Base-by-base conservation (phyloP, 83 land plant species). In the Isoetes engelmannii region DNA sequence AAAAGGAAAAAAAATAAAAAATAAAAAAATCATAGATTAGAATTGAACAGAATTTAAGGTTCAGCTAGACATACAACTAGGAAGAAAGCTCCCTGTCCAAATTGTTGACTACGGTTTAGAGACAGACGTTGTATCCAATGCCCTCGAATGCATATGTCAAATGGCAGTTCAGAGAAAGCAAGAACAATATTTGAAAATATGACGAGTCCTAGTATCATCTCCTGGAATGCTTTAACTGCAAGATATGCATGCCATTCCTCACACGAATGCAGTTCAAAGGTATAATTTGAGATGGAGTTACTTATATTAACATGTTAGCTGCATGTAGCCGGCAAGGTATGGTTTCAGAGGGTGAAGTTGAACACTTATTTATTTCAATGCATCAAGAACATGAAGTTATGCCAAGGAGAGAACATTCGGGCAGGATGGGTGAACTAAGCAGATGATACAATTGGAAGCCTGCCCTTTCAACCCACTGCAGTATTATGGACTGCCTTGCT, bases 211-310 rank as follows among this genome's bases (percentile, higher is more conserved):
- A 62, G 44, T 62, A 46, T 62, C 7, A 46, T 62, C 5, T 62
- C 65, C 5, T 62, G 65, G 65, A 62, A 44, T 4, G 44, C 65
- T 10, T 42, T 62, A 46, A 7, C 44, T 5, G 44, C 41, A 13
- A 46, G 46, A 5, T 62, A 42, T 21, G 13, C 65, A n/a, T n/a
- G n/a, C 44, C 46, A 20, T 42, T 41, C 5, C 20, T 62, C 5
- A 18, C 5, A 5, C 65, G 20, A 20, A 62, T 62, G 65, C 45
- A n/a, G 13, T 6, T 62, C 13, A 46, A 62, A 12, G 65, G 65
- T 7, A 13, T 62, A 7, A 18, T 4, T n/a, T 15, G 46, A 41
- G 44, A 62, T 41, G 44, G 43, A 19, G 65, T 62, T 13, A 62
- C 65, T 5, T 62, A 62, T 21, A 18, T 62, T n/a, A 62, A 5